Evolutionary conservation across 441 rosid genomes (phyloP), one percentile per base, ranked within the genome.

Genomic region (Corymbia calophylla): DNA sequence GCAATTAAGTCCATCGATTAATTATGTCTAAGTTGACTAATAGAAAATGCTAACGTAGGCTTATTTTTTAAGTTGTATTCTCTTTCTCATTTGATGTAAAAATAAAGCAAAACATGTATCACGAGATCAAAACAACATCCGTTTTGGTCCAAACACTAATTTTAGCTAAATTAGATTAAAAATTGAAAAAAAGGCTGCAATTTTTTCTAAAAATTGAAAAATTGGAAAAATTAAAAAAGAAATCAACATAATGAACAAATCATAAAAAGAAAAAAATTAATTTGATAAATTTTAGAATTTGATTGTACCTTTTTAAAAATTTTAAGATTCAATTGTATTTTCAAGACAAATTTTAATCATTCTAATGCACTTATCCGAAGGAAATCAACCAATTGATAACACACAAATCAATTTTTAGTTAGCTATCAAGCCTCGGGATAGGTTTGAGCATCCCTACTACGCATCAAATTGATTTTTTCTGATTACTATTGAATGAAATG

Each of bases 401-500:
- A 6, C 0, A 4, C 9, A 73, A 39, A 73, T 39, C 14, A 29
- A 6, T 35, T 73, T 73, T 11, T 21, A 35, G 4, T 10, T 21
- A 39, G 49, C 16, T 73, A 19, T 39, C 16, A 21, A 73, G 48
- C 17, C n/a, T 77, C 1, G 18, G 25, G 51, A 21, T 77, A 77
- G 51, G 51, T 12, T 21, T 77, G n/a, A 39, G 84, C 53, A 44
- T 44, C 9, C 27, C n/a, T 23, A 77, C 5, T 12, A 44, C n/a
- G n/a, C 84, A 77, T 77, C 18, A 13, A 23, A 8, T 23, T 44
- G 18, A 44, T 77, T 23, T 44, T 62, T 21, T 77, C 6, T 23
- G 7, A 7, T 77, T 23, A 12, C 18, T 17, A 5, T 44, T 0
- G 2, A 73, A 39, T 27, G 27, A 6, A 73, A 39, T 0, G 3